Conservation (phyloP, 148 eudicot genomes). For the Hydrangea macrophylla region DNA sequence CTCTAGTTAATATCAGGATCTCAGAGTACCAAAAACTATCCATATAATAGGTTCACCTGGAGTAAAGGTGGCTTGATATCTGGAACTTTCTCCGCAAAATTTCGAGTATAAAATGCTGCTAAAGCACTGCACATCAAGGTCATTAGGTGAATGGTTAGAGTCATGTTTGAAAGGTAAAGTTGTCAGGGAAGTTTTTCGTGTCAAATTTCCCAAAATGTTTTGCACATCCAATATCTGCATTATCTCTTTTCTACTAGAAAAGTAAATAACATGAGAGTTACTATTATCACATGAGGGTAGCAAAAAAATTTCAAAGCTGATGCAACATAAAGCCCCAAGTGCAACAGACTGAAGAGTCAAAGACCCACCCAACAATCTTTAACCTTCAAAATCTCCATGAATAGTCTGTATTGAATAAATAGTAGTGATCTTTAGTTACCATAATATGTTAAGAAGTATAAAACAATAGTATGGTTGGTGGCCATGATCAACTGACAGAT, state of each 20-base stretch:
- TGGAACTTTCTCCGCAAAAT: constrained; percentile 61
- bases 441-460: background rate
- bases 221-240: background rate
- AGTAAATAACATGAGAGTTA: too few relatives aligned
- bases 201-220: background rate
- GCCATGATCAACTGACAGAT: background rate
- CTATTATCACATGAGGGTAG: background rate
- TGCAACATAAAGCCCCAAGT: background rate
- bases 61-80: constrained; percentile 84
- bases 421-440: background rate
- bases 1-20: background rate
- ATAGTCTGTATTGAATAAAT: background rate
- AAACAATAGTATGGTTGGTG: background rate
- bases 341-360: constrained; percentile 3
- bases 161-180: background rate
- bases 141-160: background rate
- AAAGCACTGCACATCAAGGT: constrained; percentile 59
- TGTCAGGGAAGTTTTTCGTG: background rate
- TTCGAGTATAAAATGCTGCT: constrained; percentile 93
- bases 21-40: background rate
- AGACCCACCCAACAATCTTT: background rate
- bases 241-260: too few relatives aligned
- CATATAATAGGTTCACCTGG: constrained; percentile 53
- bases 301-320: background rate
- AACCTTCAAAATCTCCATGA: background rate